These are phyloP conservation scores for Ustilago esculenta DNA, from an alignment of 1,284 basidiomycete genomes.

Conservation along the genomic window DNA sequence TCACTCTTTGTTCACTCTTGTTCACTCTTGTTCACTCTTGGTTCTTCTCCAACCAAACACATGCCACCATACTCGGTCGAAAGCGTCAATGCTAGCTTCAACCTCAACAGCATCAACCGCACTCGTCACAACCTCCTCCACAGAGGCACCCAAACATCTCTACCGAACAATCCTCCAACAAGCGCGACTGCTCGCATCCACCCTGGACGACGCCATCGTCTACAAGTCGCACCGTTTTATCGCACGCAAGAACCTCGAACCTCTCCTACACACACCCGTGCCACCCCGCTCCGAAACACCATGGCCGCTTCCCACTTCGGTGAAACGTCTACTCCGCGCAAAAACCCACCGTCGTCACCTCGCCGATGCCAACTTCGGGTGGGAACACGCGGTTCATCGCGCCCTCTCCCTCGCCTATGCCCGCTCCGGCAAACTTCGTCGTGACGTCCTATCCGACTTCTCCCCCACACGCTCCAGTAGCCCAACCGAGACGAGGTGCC, in stretches of 20 bases:
- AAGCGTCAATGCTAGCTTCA: constrained; percentile 16
- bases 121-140: neutral
- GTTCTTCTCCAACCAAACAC: too few relatives aligned
- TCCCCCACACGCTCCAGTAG: constrained; percentile 1
- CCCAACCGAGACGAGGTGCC: neutral
- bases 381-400: constrained; percentile 33
- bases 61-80: too few relatives aligned
- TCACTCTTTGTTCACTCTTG: neutral
- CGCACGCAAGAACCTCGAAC: constrained; percentile 34
- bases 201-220: constrained; percentile 24
- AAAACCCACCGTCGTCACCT: constrained; percentile 32
- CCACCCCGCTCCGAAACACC: neutral
- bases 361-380: constrained; percentile 41
- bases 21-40: too few relatives aligned
- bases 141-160: constrained; percentile 32
- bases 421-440: constrained; percentile 24
- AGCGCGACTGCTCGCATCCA: constrained; percentile 31
- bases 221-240: constrained; percentile 29
- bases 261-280: constrained; percentile 10
- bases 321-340: constrained; percentile 14
- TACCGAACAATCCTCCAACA: constrained; percentile 35
- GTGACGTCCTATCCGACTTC: constrained; percentile 27
- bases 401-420: constrained; percentile 33
- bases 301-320: constrained; percentile 9
- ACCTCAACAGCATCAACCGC: constrained; percentile 10